These are phyloP conservation scores for Tetrapyrgos nigripes DNA, from an alignment of 1,284 basidiomycete genomes.

Conservation along the genomic window DNA sequence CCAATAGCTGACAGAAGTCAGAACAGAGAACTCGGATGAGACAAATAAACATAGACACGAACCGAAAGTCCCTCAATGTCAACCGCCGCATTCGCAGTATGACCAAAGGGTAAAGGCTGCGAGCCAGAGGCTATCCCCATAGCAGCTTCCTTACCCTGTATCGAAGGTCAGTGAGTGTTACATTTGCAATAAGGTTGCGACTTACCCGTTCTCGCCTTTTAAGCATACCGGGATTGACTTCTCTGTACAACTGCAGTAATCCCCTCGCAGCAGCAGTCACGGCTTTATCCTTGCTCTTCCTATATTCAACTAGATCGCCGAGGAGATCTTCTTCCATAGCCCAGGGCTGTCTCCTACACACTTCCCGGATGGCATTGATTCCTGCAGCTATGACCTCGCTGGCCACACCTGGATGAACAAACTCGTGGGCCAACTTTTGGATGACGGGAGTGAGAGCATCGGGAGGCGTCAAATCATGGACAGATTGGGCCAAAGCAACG, in stretches of 20 bases:
- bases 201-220: slow-evolving; percentile 86
- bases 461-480: slow-evolving; percentile 95
- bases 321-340: slow-evolving; percentile 95
- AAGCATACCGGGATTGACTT: slow-evolving; percentile 94
- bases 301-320: slow-evolving; percentile 92
- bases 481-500: slow-evolving; percentile 93
- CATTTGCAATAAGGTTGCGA: slow-evolving; percentile 9
- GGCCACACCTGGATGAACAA: slow-evolving; percentile 97
- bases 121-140: slow-evolving; percentile 53
- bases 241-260: slow-evolving; percentile 91
- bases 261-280: slow-evolving; percentile 91
- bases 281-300: slow-evolving; percentile 94
- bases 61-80: slow-evolving; percentile 93
- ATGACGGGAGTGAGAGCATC: slow-evolving; percentile 92
- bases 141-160: slow-evolving; percentile 83
- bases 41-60: slow-evolving; percentile 31
- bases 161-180: slow-evolving; percentile 10
- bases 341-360: slow-evolving; percentile 94
- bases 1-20: slow-evolving; percentile 67
- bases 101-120: slow-evolving; percentile 84
- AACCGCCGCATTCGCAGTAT: slow-evolving; percentile 73
- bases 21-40: not conserved
- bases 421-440: slow-evolving; percentile 92
- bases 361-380: slow-evolving; percentile 93
- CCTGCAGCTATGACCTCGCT: slow-evolving; percentile 96